Evolutionary conservation across 352 stramenopile species (phyloP), one percentile per base, ranked within the genome.

Genomic region (Elongisporangium anandrum): DNA sequence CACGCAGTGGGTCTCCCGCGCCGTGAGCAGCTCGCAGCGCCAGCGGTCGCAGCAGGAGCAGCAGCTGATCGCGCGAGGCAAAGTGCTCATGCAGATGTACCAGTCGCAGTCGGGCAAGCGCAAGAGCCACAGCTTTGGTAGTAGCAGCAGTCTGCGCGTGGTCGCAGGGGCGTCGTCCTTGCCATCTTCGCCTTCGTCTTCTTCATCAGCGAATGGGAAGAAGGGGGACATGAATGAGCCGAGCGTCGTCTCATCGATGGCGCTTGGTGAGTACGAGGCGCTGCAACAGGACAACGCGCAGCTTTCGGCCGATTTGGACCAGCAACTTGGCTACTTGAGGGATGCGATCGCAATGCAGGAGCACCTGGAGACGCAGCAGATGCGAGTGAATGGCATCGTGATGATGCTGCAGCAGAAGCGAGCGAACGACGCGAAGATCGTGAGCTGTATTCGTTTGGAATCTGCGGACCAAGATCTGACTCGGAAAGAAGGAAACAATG

Each of bases 31-130:
- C 34, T 45, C 34, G 34, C 34, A 45, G 34, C 34, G 34, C 34
- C 34, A 45, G 34, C 6, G 34, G 13, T 45, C 34, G 34, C 9
- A 45, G 34, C 34, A 45, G 34, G 66, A 86, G 49, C 53, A 55
- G 20, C 61, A 80, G 50, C 68, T 88, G 20, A 81, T 88, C 21
- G 66, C 72, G 10, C 65, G 79, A 19, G 79, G 79, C 16, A 67
- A 63, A 24, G 50, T 66, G 7, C 53, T 88, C 50, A 59, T 88
- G 16, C 65, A 72, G 5, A 50, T 66, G 17, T 88, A 82, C 55
- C 79, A 87, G 54, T 68, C 57, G 19, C 70, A 80, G 56, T 79
- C 81, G 9, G 10, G 16, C 23, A 54, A 22, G 9, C 21, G 56
- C 19, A 13, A 61, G 12, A 10, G n/a, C 22, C 4, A 3, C 20